Conservation (phyloP, 2,329 filamentous ascomycete species). For the Arthrinium puccinioides region DNA sequence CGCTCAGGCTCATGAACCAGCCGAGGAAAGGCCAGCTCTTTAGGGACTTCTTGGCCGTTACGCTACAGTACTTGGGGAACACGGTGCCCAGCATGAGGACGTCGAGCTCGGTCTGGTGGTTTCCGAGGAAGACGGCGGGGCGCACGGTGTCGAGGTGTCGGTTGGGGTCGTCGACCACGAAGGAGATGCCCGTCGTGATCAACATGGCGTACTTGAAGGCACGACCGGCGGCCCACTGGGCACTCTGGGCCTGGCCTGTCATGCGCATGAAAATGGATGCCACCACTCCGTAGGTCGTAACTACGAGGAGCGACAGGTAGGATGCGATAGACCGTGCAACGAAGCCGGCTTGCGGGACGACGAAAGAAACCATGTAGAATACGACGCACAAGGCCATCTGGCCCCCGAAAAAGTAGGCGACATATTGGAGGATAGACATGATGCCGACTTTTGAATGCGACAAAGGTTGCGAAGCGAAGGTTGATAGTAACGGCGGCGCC, state of each 20-base stretch:
- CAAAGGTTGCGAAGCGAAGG: too few species aligned
- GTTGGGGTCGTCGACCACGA: constrained; percentile 63
- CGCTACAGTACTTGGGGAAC: constrained; percentile 85
- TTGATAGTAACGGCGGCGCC: too few species aligned
- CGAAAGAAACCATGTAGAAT: constrained; percentile 57
- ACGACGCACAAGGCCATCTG: constrained; percentile 43
- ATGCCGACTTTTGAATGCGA: too few species aligned
- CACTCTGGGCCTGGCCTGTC: constrained; percentile 64
- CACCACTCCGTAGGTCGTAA: constrained; percentile 66
- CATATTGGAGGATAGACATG: constrained; percentile 20
- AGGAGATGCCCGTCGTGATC: constrained; percentile 67
- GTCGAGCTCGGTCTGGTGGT: constrained; percentile 95
- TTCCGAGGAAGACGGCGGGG: constrained; percentile 85
- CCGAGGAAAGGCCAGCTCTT: constrained; percentile 77
- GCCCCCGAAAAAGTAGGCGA: constrained; percentile 39
- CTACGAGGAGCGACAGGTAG: constrained; percentile 54
- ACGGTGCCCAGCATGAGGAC: constrained; percentile 83
- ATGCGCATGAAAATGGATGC: constrained; percentile 66
- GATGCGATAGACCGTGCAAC: constrained; percentile 60
- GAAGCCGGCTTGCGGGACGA: constrained; percentile 56
- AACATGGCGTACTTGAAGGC: constrained; percentile 76
- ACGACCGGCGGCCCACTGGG: constrained; percentile 79
- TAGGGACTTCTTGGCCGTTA: constrained; percentile 85
- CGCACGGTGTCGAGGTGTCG: constrained; percentile 56
- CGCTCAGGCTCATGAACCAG: constrained; percentile 87